Percentiles rank a stretch among this genome's conserved stretches.
Conservation (phyloP, 192 early-diverging fungal species). For the Coemansia furcata region DNA sequence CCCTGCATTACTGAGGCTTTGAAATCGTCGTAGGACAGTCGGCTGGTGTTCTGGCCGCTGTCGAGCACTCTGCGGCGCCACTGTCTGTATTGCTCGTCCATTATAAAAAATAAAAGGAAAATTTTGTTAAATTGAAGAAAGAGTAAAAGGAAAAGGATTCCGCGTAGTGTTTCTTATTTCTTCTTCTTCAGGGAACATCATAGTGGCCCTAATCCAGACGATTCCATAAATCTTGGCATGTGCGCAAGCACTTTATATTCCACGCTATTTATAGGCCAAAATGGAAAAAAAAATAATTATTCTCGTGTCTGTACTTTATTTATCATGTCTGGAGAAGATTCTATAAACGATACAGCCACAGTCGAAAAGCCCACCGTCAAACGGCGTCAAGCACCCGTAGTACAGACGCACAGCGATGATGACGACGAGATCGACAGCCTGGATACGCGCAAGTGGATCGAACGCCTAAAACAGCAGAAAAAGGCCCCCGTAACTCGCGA, state of each 20-base stretch:
- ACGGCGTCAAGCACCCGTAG: constrained; percentile 30
- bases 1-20: constrained; percentile 39
- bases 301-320: neutral
- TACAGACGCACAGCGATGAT: constrained; percentile 54
- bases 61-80: constrained; percentile 22
- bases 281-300: neutral
- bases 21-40: constrained; percentile 28
- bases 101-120: neutral
- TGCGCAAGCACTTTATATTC: neutral
- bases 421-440: constrained; percentile 55
- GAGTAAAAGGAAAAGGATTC: neutral
- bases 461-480: constrained; percentile 56
- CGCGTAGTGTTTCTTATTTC: neutral
- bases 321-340: neutral
- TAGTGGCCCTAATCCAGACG: constrained; percentile 10
- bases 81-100: constrained; percentile 45
- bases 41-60: neutral
- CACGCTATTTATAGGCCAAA: neutral
- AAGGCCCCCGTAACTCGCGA: constrained; percentile 36
- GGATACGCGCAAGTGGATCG: constrained; percentile 67
- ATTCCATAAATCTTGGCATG: neutral
- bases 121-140: constrained; percentile 7
- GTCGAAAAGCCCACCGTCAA: neutral
- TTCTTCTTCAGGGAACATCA: neutral
- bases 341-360: neutral